Percentiles rank a stretch among this genome's conserved stretches.
These are phyloP conservation scores for Neurospora cerealis DNA, from an alignment of 495 filamentous ascomycete genomes.

Conservation along the genomic window DNA sequence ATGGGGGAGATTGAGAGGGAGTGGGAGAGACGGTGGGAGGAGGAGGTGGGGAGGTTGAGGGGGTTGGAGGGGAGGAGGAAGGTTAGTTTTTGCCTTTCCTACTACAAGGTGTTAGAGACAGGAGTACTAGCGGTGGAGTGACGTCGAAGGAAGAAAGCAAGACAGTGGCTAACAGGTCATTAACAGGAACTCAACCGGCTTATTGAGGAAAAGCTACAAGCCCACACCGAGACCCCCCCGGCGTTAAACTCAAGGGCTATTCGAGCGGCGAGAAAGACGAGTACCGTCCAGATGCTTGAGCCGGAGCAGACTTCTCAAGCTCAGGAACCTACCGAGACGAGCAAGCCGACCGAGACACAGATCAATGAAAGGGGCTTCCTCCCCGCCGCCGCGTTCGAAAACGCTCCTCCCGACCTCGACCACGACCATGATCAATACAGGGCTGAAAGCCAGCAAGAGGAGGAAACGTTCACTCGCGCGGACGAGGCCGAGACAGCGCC, in stretches of 20 bases:
- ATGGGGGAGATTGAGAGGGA: constrained; percentile 22
- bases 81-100: constrained; percentile 12
- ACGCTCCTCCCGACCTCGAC: background rate
- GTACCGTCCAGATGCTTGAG: background rate
- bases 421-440: background rate
- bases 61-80: constrained; percentile 23
- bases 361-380: background rate
- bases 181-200: constrained; percentile 28
- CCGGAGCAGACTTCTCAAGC: background rate
- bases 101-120: no score
- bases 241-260: background rate
- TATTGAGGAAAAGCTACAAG: constrained; percentile 23
- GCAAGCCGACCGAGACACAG: background rate
- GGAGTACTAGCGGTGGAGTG: no score
- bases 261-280: background rate
- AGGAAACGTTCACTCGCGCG: no score
- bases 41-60: constrained; percentile 17
- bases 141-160: no score
- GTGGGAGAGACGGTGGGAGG: constrained; percentile 10
- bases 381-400: background rate
- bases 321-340: background rate
- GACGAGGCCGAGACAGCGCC: no score
- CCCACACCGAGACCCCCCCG: constrained; percentile 7
- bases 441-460: background rate
- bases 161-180: no score